Evolutionary conservation across 768 basidiomycete species (phyloP), one percentile per base, ranked within the genome.

Genomic region (Mycena capillaripes): DNA sequence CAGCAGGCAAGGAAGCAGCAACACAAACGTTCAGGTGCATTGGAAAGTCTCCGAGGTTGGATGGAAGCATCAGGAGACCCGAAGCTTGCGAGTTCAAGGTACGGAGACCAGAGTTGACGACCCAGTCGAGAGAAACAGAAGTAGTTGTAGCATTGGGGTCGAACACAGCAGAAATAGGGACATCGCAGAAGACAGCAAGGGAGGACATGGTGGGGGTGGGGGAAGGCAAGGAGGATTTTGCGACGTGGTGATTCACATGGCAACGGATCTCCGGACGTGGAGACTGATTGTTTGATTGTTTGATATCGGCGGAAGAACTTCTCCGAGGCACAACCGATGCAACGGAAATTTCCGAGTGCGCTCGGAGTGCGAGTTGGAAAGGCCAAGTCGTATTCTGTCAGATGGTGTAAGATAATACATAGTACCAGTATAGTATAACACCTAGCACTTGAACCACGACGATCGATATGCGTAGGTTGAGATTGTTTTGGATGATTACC

Each of bases 51-150:
- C 63, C 63, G 5, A 14, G 14, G 14, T 65, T 19, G 52, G 14
- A 36, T 9, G 30, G 50, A 44, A 65, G 34, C 10, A 23, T 21
- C 34, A 65, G n/a, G 10, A 55, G 23, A 9, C 63, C 63, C n/a
- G 62, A 50, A 38, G 50, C 50, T 50, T 25, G 46, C 5, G 62
- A 64, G 50, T 55, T 38, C 5, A 17, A n/a, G 23, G 63, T 42
- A 27, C 3, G 52, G 23, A 55, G 10, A 4, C 52, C 63, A 55
- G 63, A 42, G 40, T 66, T 66, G 1, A 66, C n/a, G 3, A 66
- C 40, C 64, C 66, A 67, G 27, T 34, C 56, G 44, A 67, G 56
- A 38, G 66, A 67, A n/a, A 67, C 42, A 36, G 25, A 59, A 48
- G 66, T 23, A 9, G 12, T 12, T 19, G 66, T 21, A 36, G 46